Conservation (phyloP, 1,284 basidiomycete species). For the Leccinum griseonigrum region DNA sequence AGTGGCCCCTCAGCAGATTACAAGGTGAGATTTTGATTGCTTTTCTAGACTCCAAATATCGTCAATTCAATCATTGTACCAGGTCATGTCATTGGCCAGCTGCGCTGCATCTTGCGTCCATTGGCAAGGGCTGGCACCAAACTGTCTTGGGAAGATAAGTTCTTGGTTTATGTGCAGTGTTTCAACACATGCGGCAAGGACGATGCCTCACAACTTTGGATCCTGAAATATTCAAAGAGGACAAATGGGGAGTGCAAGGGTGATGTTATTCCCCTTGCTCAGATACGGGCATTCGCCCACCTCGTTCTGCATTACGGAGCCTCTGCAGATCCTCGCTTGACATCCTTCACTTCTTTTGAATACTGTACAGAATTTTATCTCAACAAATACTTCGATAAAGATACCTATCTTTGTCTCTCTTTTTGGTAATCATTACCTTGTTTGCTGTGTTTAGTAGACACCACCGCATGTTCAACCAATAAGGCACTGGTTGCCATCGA, state of each 20-base stretch:
- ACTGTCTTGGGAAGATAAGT: background rate
- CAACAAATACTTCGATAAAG: constrained; percentile 1
- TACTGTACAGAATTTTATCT: background rate
- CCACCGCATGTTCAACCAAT: background rate
- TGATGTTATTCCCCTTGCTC: background rate
- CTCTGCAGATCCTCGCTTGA: background rate
- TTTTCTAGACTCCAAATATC: background rate
- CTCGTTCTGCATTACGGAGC: background rate
- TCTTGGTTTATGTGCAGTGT: background rate
- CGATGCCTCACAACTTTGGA: background rate
- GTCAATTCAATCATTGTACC: background rate
- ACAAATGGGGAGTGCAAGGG: background rate
- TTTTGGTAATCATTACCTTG: background rate
- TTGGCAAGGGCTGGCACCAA: background rate
- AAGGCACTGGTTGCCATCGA: background rate
- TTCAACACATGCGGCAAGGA: background rate
- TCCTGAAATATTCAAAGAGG: background rate
- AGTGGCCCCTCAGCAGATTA: background rate
- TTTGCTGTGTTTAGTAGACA: background rate
- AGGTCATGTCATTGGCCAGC: background rate
- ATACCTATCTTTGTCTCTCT: background rate
- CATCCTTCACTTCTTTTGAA: background rate
- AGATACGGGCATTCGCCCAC: background rate
- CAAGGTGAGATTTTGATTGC: background rate
- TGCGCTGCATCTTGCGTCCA: background rate